These are phyloP conservation scores for Laburnicola sp. DNA, from an alignment of 2,329 filamentous ascomycete genomes.

Conservation along the genomic window DNA sequence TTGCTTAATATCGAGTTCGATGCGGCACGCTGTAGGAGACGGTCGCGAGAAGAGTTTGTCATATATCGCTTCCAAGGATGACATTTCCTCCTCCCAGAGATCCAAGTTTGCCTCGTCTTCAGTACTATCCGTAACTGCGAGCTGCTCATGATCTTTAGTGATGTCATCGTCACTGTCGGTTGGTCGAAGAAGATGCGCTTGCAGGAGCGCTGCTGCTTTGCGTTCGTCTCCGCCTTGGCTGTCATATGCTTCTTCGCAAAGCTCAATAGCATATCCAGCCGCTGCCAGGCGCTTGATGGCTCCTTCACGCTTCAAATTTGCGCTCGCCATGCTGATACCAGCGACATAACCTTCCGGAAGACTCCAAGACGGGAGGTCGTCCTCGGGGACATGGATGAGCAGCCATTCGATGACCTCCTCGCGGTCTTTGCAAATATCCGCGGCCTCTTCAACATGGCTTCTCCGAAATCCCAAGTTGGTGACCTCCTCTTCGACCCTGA, in stretches of 20 bases:
- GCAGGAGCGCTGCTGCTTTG: slow-evolving; percentile 76
- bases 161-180: slow-evolving; percentile 34
- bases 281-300: slow-evolving; percentile 79
- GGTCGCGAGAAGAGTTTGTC: slow-evolving; percentile 62
- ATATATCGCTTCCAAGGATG: slow-evolving; percentile 82
- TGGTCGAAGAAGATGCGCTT: slow-evolving; percentile 63
- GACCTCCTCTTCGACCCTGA: slow-evolving; percentile 71
- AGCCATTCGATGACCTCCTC: slow-evolving; percentile 96
- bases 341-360: slow-evolving; percentile 90
- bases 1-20: slow-evolving; percentile 62
- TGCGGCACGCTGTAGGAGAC: slow-evolving; percentile 67
- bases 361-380: slow-evolving; percentile 91
- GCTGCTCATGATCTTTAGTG: slow-evolving; percentile 37
- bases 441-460: slow-evolving; percentile 87
- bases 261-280: slow-evolving; percentile 81
- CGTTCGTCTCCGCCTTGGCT: slow-evolving; percentile 71
- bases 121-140: slow-evolving; percentile 46
- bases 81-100: slow-evolving; percentile 83
- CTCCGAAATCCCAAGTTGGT: slow-evolving; percentile 80
- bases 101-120: slow-evolving; percentile 52
- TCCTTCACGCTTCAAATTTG: slow-evolving; percentile 77
- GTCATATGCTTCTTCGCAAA: slow-evolving; percentile 79
- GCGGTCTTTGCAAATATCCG: slow-evolving; percentile 82
- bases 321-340: slow-evolving; percentile 82
- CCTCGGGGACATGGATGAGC: slow-evolving; percentile 93